Base-by-base conservation (phyloP, 2,329 filamentous ascomycete species). In the Talaromyces sp. region DNA sequence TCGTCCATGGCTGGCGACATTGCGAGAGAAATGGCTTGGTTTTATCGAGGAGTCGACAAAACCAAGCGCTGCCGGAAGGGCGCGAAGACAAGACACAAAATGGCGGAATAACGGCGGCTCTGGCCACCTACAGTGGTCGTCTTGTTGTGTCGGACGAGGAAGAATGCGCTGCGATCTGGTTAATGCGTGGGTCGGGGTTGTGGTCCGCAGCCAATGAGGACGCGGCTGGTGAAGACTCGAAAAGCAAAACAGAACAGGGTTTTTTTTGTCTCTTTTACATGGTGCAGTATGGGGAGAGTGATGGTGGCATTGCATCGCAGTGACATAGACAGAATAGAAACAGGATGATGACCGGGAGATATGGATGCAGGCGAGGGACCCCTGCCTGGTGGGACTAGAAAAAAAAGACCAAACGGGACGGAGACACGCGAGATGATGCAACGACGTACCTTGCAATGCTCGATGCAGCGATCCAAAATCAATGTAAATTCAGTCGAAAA, bases 21-120 rank as follows among this genome's bases (percentile, higher is more conserved):
- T 24, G 73, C 65, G 24, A 68, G 70, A 62, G 69, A 68, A 73
- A 76, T 76, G 62, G 59, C 64, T 62, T 29, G 26, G 21, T 27
- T 26, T 10, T 35, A 21, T 38, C 24, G 54, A 24, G 13, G 29
- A 21, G n/a, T 14, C 21, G 29, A 35, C 26, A 32, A 26, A 56
- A 29, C 7, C 26, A 43, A 55, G 26, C n/a, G 19, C 14, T 49
- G 13, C 32, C n/a, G 29, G 27, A 8, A 17, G 17, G 43, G 27
- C 3, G 17, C 17, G 35, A 32, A 32, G 11, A 55, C 6, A 41
- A 10, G 31, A 13, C 19, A n/a, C n/a, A n/a, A 17, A 55, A 7
- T 32, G 51, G n/a, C 21, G n/a, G 51, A 9, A 17, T 27, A 32
- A 31, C 38, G 31, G 52, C 32, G 41, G 51, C 58, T 4, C 31